Base-by-base conservation (phyloP, 768 basidiomycete genomes). In the Phaffia australis region DNA sequence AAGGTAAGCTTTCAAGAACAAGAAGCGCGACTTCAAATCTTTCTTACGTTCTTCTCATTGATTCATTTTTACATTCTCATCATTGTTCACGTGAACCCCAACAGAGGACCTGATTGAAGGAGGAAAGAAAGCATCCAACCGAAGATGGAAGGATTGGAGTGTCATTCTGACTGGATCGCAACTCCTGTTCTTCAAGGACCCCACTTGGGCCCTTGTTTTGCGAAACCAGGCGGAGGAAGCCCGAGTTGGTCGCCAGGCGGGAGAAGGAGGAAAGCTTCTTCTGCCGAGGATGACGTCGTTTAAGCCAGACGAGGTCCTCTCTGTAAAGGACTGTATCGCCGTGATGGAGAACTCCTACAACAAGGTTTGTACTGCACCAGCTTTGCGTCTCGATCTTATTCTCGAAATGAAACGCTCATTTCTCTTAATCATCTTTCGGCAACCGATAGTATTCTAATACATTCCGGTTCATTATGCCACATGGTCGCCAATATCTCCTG, bases 151-250 rank as follows among this genome's bases (percentile, higher is more conserved):
- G 72, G 77, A 83, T 15, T 93, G 86, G 81, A 85, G 84, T 69
- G 87, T 91, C 11, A 80, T 93, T 59, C 79, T 99, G 64, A 92
- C 91, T 3, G 86, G 84, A 29, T 92, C 90, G 5, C 94, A 97
- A 72, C 79, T 99, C 4, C 81, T 97, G 55, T 87, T 98, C 75
- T 92, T 91, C 78, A 66, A 72, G 70, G 35, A 64, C 42, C 56
- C 46, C 47, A 49, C 56, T 19, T 67, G 60, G 66, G 66, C 66
- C 5, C 60, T 46, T 35, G 59, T 64, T 35, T 54, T 69, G 2
- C 65, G 70, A 16, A 68, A 69, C 35, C 70, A 75, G 56, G 63
- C 71, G 25, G 58, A 65, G 50, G 58, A 65, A 27, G 49, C 49
- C 42, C 54, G 55, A 9, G 55, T 49, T 21, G 59, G 59, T 21